Base-by-base conservation (phyloP, 1,284 basidiomycete species). In the Cystodermella granulosa region DNA sequence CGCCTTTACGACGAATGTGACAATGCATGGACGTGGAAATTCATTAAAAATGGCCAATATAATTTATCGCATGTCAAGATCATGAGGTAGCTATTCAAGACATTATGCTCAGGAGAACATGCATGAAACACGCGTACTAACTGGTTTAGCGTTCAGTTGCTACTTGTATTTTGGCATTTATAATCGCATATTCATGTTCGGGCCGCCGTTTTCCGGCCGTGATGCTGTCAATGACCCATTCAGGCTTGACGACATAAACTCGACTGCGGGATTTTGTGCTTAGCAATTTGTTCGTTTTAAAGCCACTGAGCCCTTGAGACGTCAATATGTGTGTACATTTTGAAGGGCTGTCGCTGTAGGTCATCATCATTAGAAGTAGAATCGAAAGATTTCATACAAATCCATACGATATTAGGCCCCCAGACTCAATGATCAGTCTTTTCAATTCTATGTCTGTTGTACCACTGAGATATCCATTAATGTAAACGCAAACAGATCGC, bases 401-500 rank as follows among this genome's bases (percentile, higher is more conserved):
- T 28, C 62, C 69, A 65, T 70, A 67, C 73, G 84, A 70, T 61
- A 66, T 51, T 60, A 68, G 53, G 51, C 84, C 84, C 4, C 85
- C 84, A 39, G 77, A 79, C 39, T 74, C 64, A 13, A 66, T 59
- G 14, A 86, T 69, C 15, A 80, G 66, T 48, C 77, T 68, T 63
- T 80, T 87, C 72, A 86, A 80, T 62, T 87, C 84, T 39, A 83
- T 76, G 56, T 87, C 85, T 5, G 84, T 87, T 15, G 83, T 86
- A 38, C 74, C 72, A 26, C 69, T 71, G 47, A 87, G 66, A 55
- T 80, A 85, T 1, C 84, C 84, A 50, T 81, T 73, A 56, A 86
- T 81, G 54, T 84, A 84, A 18, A 79, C 67, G 39, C 70, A 67
- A 23, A 76, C 69, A 46, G 72, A 71, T 28, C 57, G 57, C 47